Evolutionary conservation across 345 rosid species (phyloP).

Genomic region (Eucalyptus shirleyi): DNA sequence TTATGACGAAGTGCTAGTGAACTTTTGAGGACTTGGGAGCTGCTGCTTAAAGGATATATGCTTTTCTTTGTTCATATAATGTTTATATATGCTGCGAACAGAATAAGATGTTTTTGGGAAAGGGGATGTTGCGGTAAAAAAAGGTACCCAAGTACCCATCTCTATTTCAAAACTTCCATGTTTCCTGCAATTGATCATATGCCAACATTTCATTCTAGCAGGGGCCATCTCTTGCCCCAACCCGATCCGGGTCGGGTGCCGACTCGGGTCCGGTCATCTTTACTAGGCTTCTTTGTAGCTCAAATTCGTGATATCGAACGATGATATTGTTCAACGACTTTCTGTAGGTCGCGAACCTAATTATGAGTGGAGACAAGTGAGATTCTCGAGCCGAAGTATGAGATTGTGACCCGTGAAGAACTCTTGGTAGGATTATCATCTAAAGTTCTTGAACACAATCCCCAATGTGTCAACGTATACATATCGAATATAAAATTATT

Average conservation of each 20-base stretch:
- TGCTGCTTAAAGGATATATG: not conserved
- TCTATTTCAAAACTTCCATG: not conserved
- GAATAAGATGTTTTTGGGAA: not conserved
- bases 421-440: not conserved
- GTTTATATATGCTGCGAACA: not conserved
- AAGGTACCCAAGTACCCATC: not conserved
- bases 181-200: not conserved
- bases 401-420: not conserved
- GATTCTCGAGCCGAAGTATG: not conserved
- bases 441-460: not conserved
- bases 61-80: not conserved
- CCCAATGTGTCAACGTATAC: not conserved
- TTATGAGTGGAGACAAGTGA: not conserved
- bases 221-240: not conserved
- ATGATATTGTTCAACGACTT: not conserved
- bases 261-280: not conserved
- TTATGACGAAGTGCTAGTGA: not conserved
- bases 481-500: not conserved
- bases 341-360: not conserved
- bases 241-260: not conserved
- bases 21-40: not conserved
- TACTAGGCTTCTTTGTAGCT: not conserved
- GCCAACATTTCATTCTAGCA: not conserved
- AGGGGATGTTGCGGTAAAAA: not conserved
- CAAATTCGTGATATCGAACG: not conserved